Percentiles rank a stretch among this genome's conserved stretches.
Evolutionary conservation across 2,329 filamentous ascomycete genomes (phyloP).

Genomic region (Ceratocystis alfenasii): DNA sequence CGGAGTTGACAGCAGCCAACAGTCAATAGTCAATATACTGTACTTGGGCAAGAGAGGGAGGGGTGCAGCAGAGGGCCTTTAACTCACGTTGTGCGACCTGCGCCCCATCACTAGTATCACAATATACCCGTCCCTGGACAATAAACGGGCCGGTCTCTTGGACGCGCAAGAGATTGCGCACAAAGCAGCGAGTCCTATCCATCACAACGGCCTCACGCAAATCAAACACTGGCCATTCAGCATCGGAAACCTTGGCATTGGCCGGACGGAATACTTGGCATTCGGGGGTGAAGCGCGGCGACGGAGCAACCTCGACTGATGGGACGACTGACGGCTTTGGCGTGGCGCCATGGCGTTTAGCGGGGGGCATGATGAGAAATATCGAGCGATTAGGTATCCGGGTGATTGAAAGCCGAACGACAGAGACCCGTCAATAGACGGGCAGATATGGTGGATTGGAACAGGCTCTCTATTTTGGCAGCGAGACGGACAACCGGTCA

Average conservation of each 20-base stretch:
- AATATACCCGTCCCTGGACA: conserved; percentile 47
- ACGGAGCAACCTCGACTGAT: conserved; percentile 24
- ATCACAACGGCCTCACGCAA: conserved; percentile 51
- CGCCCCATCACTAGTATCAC: conserved; percentile 35
- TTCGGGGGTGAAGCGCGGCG: conserved; percentile 30
- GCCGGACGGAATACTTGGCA: conserved; percentile 30
- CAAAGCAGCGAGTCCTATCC: conserved; percentile 39
- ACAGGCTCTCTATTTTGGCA: too few relatives aligned
- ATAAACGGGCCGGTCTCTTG: conserved; percentile 48
- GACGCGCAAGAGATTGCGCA: conserved; percentile 50
- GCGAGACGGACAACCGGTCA: background rate
- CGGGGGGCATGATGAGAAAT: background rate
- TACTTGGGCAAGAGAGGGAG: background rate
- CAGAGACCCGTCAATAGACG: background rate
- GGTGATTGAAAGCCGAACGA: background rate
- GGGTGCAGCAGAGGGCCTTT: too few relatives aligned
- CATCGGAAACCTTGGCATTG: conserved; percentile 26
- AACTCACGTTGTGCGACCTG: conserved; percentile 31
- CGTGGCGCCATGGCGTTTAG: background rate
- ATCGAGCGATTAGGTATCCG: background rate
- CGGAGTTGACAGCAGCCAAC: background rate
- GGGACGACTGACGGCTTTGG: background rate
- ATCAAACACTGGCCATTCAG: conserved; percentile 51
- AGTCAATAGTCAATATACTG: background rate
- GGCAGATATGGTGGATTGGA: background rate